Evolutionary conservation across 1,284 basidiomycete genomes (phyloP), one percentile per base, ranked within the genome.

Genomic region (Boletus sp.): DNA sequence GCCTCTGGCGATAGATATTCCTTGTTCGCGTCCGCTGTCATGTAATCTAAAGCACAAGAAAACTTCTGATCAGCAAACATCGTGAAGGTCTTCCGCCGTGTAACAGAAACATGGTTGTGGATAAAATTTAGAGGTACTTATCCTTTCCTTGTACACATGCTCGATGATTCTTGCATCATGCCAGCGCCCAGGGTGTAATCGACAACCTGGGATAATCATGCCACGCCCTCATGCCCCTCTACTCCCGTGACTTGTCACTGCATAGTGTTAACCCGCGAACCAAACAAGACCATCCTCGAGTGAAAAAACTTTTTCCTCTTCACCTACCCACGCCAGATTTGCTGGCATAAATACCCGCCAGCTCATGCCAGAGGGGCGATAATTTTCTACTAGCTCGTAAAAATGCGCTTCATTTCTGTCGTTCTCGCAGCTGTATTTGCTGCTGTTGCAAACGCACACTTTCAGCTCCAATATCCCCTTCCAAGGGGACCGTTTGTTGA

Each of bases 401-500:
- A 22, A 34, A 73, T 73, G 71, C 63, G 61, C 45, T 59, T 73
- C 50, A 29, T 64, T 27, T 45, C 66, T 33, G 36, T 72, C 36
- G 37, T 65, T 40, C 46, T 73, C 48, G 44, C 67, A 20, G 52
- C 59, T 33, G 54, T 57, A 8, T 56, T 74, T 30, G 57, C 70
- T 13, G 59, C 70, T 26, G 60, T 72, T 14, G 73, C 69, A 2
- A 67, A 70, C 27, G 82, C 78, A 12, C 83, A 86, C 61, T 84
- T 84, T 60, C 75, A 72, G 19, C 72, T 84, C 23, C 71, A 77
- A 51, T 84, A 77, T 55, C 82, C 83, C 20, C 56, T 66, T 8
- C 75, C 79, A 25, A 72, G 82, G 44, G 82, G 82, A 1, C 58
- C 57, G 0, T 82, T 82, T 56, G 72, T 73, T 38, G 62, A 75